Conservation (phyloP, 2,329 filamentous ascomycete species). For the Penicillium paneum region DNA sequence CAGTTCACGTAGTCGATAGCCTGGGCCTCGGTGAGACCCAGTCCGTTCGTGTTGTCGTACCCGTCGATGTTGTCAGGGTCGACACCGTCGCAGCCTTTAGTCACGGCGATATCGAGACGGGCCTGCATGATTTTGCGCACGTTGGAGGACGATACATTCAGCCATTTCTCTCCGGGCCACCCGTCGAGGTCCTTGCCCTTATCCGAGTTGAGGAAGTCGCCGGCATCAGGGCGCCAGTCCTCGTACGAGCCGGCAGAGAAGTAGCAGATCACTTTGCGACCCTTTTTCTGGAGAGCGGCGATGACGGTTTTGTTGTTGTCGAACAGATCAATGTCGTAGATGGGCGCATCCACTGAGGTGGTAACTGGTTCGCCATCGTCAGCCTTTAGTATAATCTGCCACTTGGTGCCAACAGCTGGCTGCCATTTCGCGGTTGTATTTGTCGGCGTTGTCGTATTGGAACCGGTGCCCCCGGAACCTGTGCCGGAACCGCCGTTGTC, state of each 20-base stretch:
- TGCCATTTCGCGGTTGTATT: slow-evolving; percentile 47
- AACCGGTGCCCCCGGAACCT: slow-evolving; percentile 23
- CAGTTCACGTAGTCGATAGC: slow-evolving; percentile 60
- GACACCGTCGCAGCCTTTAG: slow-evolving; percentile 65
- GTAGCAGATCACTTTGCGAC: slow-evolving; percentile 68
- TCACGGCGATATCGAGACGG: slow-evolving; percentile 57
- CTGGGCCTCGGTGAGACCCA: slow-evolving; percentile 56
- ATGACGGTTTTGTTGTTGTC: slow-evolving; percentile 50
- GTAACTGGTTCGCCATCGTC: slow-evolving; percentile 27
- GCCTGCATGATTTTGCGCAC: slow-evolving; percentile 64
- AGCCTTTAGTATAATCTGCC: slow-evolving; percentile 59
- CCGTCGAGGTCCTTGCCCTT: slow-evolving; percentile 58
- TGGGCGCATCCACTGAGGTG: slow-evolving; percentile 49
- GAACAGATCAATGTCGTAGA: slow-evolving; percentile 64
- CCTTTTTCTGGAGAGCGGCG: slow-evolving; percentile 47
- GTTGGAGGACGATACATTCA: slow-evolving; percentile 55
- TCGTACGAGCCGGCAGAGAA: slow-evolving; percentile 71
- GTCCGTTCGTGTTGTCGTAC: slow-evolving; percentile 62
- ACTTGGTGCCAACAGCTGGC: slow-evolving; percentile 52
- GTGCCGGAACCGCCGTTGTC: slow-evolving; percentile 24
- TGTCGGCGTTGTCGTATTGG: slow-evolving; percentile 20
- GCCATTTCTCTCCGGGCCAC: slow-evolving; percentile 67
- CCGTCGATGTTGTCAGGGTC: slow-evolving; percentile 71
- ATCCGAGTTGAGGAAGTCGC: slow-evolving; percentile 54
- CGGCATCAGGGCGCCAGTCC: slow-evolving; percentile 58